phyloP scores from a whole-genome alignment of 2,329 filamentous ascomycete genomes.

The Stromatinia cepivora region DNA sequence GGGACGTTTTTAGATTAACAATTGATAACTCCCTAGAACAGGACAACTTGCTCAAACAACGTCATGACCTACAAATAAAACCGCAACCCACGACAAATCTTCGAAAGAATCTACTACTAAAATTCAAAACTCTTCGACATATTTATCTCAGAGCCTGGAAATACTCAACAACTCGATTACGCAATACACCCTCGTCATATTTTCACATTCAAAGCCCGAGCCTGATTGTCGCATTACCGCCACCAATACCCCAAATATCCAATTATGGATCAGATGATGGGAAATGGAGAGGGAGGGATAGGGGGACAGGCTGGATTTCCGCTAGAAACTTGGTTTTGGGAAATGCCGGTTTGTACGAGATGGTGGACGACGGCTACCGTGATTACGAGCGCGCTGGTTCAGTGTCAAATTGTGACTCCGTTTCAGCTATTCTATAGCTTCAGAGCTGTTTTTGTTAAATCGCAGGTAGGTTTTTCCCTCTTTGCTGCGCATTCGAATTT shows the following conservation, averaged over 20 bases:
- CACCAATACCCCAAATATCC: not conserved
- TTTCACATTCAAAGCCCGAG: not conserved
- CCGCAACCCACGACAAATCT: conserved; percentile 9
- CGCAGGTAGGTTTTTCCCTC: conserved; percentile 64
- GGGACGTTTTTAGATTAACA: not conserved
- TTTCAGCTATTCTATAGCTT: conserved; percentile 98
- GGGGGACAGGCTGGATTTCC: conserved; percentile 66
- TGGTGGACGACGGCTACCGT: conserved; percentile 97
- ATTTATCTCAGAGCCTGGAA: not conserved
- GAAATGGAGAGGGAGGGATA: conserved; percentile 39
- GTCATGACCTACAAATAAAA: not conserved
- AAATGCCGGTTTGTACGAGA: conserved; percentile 93
- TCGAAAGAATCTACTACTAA: too few relatives aligned
- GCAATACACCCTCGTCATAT: not conserved
- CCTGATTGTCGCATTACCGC: conserved; percentile 3
- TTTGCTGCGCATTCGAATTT: not conserved
- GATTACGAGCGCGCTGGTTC: conserved; percentile 81
- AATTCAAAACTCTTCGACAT: not conserved
- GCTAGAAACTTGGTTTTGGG: conserved; percentile 97
- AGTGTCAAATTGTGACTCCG: conserved; percentile 87
- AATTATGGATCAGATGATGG: conserved; percentile 42
- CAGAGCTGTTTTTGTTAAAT: conserved; percentile 84
- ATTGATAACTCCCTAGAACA: conserved; percentile 6
- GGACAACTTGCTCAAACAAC: conserved; percentile 23
- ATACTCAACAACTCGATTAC: not conserved